Percentiles rank a stretch among this genome's conserved stretches.
Evolutionary conservation across 352 stramenopile species (phyloP).

Genomic region (Pythium sp.): DNA sequence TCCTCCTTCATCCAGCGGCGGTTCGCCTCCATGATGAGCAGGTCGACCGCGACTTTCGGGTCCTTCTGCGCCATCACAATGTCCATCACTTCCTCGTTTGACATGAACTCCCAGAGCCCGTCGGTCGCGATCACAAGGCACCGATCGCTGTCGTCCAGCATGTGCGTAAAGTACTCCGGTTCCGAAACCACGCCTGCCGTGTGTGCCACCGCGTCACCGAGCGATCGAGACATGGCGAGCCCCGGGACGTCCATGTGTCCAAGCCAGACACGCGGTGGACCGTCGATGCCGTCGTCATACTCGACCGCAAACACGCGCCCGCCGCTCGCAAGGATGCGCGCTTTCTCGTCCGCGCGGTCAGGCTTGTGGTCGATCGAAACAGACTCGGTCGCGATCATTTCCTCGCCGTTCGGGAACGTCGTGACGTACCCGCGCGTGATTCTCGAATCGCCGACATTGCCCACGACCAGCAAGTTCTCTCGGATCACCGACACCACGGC

Average conservation of each 20-base stretch:
- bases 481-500: slow-evolving; percentile 73
- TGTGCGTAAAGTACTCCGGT: slow-evolving; percentile 92
- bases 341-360: slow-evolving; percentile 94
- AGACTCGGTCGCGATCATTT: slow-evolving; percentile 44
- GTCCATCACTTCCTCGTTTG: slow-evolving; percentile 93
- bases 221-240: slow-evolving; percentile 96
- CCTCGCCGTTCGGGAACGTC: slow-evolving; percentile 21
- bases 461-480: slow-evolving; percentile 87
- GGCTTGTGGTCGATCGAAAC: slow-evolving; percentile 99
- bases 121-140: slow-evolving; percentile 97
- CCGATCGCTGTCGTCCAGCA: slow-evolving; percentile 81
- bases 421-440: slow-evolving; percentile 87
- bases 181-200: slow-evolving; percentile 93
- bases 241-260: slow-evolving; percentile 98
- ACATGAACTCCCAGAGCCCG: slow-evolving; percentile 99
- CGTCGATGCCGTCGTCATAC: slow-evolving; percentile 98
- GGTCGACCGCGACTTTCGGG: slow-evolving; percentile 86
- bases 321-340: slow-evolving; percentile 91
- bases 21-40: slow-evolving; percentile 94
- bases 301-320: slow-evolving; percentile 98
- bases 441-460: slow-evolving; percentile 97
- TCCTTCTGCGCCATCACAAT: slow-evolving; percentile 76
- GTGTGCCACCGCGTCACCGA: slow-evolving; percentile 97
- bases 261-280: slow-evolving; percentile 97
- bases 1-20: slow-evolving; percentile 98